Conservation (phyloP, 306 rosid species). For the Senna tora region DNA sequence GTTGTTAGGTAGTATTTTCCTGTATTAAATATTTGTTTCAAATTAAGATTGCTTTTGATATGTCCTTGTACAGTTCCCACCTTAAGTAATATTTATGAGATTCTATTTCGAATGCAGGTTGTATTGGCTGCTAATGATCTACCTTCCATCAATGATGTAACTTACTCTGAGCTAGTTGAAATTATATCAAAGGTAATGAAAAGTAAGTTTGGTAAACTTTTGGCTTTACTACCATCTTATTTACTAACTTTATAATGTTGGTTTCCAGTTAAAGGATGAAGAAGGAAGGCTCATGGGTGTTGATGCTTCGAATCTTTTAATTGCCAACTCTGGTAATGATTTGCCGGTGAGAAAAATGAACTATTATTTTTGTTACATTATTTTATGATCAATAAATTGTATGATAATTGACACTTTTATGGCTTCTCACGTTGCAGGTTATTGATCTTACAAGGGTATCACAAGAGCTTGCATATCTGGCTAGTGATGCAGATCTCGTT, state of each 20-base stretch:
- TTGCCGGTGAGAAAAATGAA: slow-evolving; percentile 70
- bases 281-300: slow-evolving; percentile 72
- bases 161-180: slow-evolving; percentile 76
- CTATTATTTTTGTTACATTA: not conserved
- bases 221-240: slow-evolving; percentile 15
- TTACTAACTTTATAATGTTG: slow-evolving; percentile 37
- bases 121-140: slow-evolving; percentile 91
- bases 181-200: slow-evolving; percentile 71
- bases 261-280: slow-evolving; percentile 77
- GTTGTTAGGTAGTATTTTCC: too few relatives aligned
- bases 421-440: slow-evolving; percentile 51
- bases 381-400: not conserved
- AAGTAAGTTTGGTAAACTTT: slow-evolving; percentile 4
- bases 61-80: slow-evolving; percentile 9
- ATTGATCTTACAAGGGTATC: slow-evolving; percentile 82
- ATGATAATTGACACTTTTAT: slow-evolving; percentile 20
- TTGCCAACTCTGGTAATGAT: slow-evolving; percentile 89
- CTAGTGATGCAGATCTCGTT: slow-evolving; percentile 83
- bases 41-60: slow-evolving; percentile 14
- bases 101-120: slow-evolving; percentile 58
- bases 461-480: slow-evolving; percentile 71
- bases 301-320: slow-evolving; percentile 67
- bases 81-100: slow-evolving; percentile 32
- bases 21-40: not conserved
- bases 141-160: slow-evolving; percentile 90